phyloP scores from a whole-genome alignment of 257 asterid species.

The Hygrophila difformis region DNA sequence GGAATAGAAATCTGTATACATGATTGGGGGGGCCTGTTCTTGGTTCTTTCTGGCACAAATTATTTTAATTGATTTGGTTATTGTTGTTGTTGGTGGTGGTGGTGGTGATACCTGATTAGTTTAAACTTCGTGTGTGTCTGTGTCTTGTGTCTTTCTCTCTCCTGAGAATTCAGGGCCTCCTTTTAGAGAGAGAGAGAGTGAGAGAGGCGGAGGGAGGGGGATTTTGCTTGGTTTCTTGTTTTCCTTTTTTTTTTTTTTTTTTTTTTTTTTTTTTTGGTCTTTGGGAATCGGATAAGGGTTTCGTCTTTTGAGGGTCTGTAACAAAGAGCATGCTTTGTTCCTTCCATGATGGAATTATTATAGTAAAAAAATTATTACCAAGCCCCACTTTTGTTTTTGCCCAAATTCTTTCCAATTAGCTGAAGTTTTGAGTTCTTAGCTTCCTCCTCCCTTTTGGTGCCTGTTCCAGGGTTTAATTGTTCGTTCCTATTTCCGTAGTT shows the following conservation, averaged over 20 bases:
- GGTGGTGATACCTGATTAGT: too few species aligned
- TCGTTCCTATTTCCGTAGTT: too few species aligned
- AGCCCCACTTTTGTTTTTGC: constrained; percentile 1
- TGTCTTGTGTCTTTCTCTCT: too few species aligned
- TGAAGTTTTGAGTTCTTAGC: background rate
- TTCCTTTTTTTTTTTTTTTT: background rate
- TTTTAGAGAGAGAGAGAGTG: constrained; percentile 20
- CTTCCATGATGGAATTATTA: constrained; percentile 38
- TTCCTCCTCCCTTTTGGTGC: constrained; percentile 14
- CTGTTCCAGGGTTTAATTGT: too few species aligned
- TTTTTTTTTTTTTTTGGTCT: constrained; percentile 17
- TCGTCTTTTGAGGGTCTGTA: constrained; percentile 67
- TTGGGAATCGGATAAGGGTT: constrained; percentile 41
- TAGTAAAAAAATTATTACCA: background rate
- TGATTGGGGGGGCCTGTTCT: constrained; percentile 23
- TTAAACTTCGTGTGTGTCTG: too few species aligned
- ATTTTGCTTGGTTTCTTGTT: background rate
- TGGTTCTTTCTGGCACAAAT: too few species aligned
- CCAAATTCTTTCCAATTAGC: constrained; percentile 9
- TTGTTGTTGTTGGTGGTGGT: too few species aligned
- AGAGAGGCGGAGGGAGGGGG: constrained; percentile 18
- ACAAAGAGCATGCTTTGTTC: constrained; percentile 45
- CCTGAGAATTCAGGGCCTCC: constrained; percentile 15
- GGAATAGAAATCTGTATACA: constrained; percentile 29
- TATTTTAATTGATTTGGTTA: too few species aligned